Base-by-base conservation (phyloP, 257 asterid genomes). In the Nicotiana benthamiana region DNA sequence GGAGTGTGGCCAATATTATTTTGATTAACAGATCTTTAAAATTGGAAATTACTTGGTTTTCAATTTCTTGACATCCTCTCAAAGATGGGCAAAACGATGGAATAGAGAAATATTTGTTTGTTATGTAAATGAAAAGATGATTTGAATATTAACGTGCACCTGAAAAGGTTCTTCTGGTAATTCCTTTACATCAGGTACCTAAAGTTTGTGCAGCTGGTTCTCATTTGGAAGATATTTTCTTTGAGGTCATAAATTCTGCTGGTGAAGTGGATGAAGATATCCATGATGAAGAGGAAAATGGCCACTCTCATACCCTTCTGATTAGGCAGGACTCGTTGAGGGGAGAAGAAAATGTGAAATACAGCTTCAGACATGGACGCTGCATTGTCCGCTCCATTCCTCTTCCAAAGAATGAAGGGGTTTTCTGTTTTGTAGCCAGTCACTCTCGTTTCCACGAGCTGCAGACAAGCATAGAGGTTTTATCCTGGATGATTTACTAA, bases 381-480 rank as follows among this genome's bases (percentile, higher is more conserved):
- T 90, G 95, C 82, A 81, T 79, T 10, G 83, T 92, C 80, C 92
- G 87, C 54, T 80, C 87, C n/a, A 83, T 92, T 81, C 85, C 86
- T 77, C 91, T 92, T 46, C 93, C 95, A 34, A 52, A 28, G 5
- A 70, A 27, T 3, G 87, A 87, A 81, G 95, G 95, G 54, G 67
- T 13, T 75, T 84, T 87, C 88, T 79, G 64, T 66, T 63, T 92
- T 70, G 79, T 83, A 75, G 95, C 91, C 36, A 32, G 74, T 76
- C 95, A 93, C 85, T 89, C 94, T 63, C 83, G 86, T 75, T 86
- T 88, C 85, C 88, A 87, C 9, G 92, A 93, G 54, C 86, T 93
- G 54, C 84, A 82, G 63, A 63, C 72, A 77, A 65, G 81, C 62
- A 52, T 90, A 82, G 87, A 93, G 97, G 97, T 93, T 61, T 70